Evolutionary conservation across 148 eudicot genomes (phyloP).

Genomic region (Amaranthus palmeri): DNA sequence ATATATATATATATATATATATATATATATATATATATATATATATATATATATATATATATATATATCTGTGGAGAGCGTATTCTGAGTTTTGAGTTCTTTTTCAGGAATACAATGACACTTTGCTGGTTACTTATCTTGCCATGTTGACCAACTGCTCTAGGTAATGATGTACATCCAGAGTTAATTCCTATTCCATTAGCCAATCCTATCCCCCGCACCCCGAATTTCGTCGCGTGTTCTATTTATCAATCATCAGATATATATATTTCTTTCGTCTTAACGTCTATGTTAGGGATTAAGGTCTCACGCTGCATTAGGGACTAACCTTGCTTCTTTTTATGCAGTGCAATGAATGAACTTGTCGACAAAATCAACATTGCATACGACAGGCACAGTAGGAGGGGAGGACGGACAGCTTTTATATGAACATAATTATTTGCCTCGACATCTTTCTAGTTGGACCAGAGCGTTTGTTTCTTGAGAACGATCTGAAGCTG

Average conservation of each 20-base stretch:
- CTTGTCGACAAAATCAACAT: slow-evolving; percentile 82
- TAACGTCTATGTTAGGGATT: neutral
- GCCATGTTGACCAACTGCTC: slow-evolving; percentile 91
- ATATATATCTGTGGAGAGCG: neutral
- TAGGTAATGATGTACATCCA: slow-evolving; percentile 44
- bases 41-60: no score
- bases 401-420: slow-evolving; percentile 75
- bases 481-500: slow-evolving; percentile 9
- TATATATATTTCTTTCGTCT: neutral
- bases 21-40: no score
- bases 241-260: neutral
- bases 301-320: neutral
- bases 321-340: neutral
- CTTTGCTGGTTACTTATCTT: slow-evolving; percentile 69
- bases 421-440: slow-evolving; percentile 38
- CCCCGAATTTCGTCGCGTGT: neutral
- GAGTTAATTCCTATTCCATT: neutral
- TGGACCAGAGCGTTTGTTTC: slow-evolving; percentile 5
- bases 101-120: slow-evolving; percentile 92
- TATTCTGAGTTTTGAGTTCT: neutral
- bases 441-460: neutral
- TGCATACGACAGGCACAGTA: slow-evolving; percentile 72
- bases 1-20: no score
- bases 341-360: slow-evolving; percentile 80
- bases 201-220: neutral